Conservation (phyloP, 805 yeast species). For the Zygosaccharomyces bisporus region DNA sequence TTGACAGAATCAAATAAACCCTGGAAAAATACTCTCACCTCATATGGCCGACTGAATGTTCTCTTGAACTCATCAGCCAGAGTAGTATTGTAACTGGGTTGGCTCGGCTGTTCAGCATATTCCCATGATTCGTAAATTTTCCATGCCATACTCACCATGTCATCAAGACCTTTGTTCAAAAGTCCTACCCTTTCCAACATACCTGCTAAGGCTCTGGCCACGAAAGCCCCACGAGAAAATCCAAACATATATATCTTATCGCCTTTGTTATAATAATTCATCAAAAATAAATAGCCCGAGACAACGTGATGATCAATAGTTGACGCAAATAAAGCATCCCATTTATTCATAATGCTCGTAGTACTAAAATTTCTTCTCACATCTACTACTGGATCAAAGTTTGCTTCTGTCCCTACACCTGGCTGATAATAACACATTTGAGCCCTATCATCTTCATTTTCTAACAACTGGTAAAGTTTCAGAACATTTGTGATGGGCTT, state of each 20-base stretch:
- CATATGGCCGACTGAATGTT: slow-evolving; percentile 47
- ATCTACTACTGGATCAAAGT: slow-evolving; percentile 36
- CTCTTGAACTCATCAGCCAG: slow-evolving; percentile 51
- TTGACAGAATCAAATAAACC: slow-evolving; percentile 70
- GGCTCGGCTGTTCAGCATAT: slow-evolving; percentile 53
- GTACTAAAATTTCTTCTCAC: slow-evolving; percentile 17
- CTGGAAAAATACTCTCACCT: slow-evolving; percentile 50
- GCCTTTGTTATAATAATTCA: slow-evolving; percentile 46
- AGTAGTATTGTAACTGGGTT: slow-evolving; percentile 42
- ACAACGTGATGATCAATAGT: slow-evolving; percentile 54
- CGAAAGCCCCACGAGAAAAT: slow-evolving; percentile 61
- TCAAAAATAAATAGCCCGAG: slow-evolving; percentile 52
- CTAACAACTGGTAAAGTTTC: slow-evolving; percentile 49
- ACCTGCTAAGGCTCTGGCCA: slow-evolving; percentile 60
- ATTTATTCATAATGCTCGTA: slow-evolving; percentile 22
- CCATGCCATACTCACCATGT: slow-evolving; percentile 60
- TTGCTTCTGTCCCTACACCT: slow-evolving; percentile 56
- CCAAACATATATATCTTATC: slow-evolving; percentile 58
- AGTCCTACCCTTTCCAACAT: slow-evolving; percentile 65
- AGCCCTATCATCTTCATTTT: slow-evolving; percentile 37
- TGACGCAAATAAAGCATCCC: slow-evolving; percentile 50
- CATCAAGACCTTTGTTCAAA: slow-evolving; percentile 51
- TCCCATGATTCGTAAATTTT: slow-evolving; percentile 57
- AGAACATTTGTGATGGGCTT: slow-evolving; percentile 53
- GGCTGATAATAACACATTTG: slow-evolving; percentile 66